Evolutionary conservation across 371 early-diverging fungal species (phyloP).

Genomic region (Smittium mucronatum): DNA sequence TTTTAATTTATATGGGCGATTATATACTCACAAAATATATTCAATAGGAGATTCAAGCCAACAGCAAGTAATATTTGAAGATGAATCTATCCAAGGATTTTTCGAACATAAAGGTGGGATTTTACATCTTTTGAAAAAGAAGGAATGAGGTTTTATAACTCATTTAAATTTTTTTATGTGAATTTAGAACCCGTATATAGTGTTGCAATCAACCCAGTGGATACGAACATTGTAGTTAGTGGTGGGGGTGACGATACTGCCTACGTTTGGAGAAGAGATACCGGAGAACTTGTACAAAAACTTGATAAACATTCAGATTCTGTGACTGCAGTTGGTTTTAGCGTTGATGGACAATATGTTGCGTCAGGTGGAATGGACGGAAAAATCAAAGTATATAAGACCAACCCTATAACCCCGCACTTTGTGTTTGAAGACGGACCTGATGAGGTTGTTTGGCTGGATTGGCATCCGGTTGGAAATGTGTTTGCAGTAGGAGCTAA

Average conservation of each 20-base stretch:
- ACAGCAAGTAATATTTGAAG: slow-evolving; percentile 39
- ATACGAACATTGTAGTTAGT: slow-evolving; percentile 34
- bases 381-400: slow-evolving; percentile 68
- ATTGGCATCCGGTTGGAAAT: slow-evolving; percentile 92
- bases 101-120: slow-evolving; percentile 85
- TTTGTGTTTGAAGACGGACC: slow-evolving; percentile 65
- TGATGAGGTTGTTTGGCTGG: slow-evolving; percentile 81
- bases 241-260: slow-evolving; percentile 93
- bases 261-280: slow-evolving; percentile 77
- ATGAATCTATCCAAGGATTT: slow-evolving; percentile 88
- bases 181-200: slow-evolving; percentile 7
- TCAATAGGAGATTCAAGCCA: slow-evolving; percentile 6
- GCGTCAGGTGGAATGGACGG: slow-evolving; percentile 96
- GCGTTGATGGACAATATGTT: slow-evolving; percentile 65
- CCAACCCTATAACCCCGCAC: slow-evolving; percentile 19
- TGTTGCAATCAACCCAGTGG: neutral
- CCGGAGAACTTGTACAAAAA: slow-evolving; percentile 52
- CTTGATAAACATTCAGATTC: slow-evolving; percentile 69
- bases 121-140: no score
- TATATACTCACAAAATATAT: slow-evolving; percentile 3
- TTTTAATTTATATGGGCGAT: neutral
- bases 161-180: neutral
- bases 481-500: slow-evolving; percentile 73
- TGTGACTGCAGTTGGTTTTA: slow-evolving; percentile 72
- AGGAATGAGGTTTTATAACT: no score